phyloP scores from a whole-genome alignment of 768 basidiomycete species.

The Suillus variegatus region DNA sequence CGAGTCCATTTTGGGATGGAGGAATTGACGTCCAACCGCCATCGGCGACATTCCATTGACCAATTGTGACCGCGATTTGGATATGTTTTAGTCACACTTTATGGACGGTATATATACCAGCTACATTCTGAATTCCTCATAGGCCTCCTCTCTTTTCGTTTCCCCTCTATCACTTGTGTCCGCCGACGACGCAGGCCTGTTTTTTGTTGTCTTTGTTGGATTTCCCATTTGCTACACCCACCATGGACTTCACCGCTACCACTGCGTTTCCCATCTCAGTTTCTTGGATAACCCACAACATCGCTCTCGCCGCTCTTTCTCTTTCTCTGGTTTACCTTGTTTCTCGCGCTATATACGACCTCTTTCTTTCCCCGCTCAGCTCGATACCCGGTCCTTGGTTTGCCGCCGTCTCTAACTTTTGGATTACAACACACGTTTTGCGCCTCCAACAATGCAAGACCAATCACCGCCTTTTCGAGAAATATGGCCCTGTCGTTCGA shows the following conservation, averaged over 20 bases:
- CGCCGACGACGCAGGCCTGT: constrained; percentile 4
- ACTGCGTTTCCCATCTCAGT: constrained; percentile 11
- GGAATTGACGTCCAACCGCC: constrained; percentile 19
- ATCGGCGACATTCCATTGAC: constrained; percentile 20
- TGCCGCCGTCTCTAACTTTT: constrained; percentile 70
- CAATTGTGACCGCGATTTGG: constrained; percentile 29
- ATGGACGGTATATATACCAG: constrained; percentile 31
- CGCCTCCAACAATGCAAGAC: constrained; percentile 74
- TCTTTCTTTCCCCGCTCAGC: constrained; percentile 69
- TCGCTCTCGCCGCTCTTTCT: constrained; percentile 24
- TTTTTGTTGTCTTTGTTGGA: constrained; percentile 7
- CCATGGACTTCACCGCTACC: constrained; percentile 21
- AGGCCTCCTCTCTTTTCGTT: constrained; percentile 14
- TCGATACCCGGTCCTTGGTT: constrained; percentile 82
- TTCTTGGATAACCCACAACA: constrained; percentile 33
- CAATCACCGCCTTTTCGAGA: constrained; percentile 67
- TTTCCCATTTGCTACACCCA: constrained; percentile 13
- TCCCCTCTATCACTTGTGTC: constrained; percentile 9
- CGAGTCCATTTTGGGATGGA: not conserved
- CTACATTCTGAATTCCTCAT: constrained; percentile 11
- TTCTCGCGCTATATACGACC: constrained; percentile 40
- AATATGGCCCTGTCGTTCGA: constrained; percentile 77
- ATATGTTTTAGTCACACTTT: constrained; percentile 37
- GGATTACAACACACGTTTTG: constrained; percentile 72
- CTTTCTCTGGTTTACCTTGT: constrained; percentile 33